Evolutionary conservation across 2,329 filamentous ascomycete species (phyloP), one percentile per base, ranked within the genome.

Genomic region (Rhynchosporium graminicola): DNA sequence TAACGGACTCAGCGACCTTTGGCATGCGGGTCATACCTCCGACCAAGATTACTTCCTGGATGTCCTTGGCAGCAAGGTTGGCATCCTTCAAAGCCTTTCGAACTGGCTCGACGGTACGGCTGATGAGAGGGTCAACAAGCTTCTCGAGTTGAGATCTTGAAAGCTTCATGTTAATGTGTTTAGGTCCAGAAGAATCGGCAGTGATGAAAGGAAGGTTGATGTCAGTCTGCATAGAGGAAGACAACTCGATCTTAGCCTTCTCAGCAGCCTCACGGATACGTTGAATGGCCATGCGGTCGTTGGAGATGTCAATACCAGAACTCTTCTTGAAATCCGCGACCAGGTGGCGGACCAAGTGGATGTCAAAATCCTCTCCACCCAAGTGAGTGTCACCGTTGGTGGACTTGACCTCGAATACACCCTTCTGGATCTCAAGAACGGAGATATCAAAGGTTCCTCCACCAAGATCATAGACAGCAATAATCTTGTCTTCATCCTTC

Each of bases 11-110:
- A 67, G 87, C 84, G 70, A 98, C 94, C 89, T 97, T 97, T 77
- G 94, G 94, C 93, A 98, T 98, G 83, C 94, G 94, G 73, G 94
- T 97, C 93, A 97, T 97, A 81, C 94, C 94, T 87, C 94, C 94
- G 61, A 98, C 94, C 48, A 98, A 89, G 77, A 98, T 97, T 72
- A 98, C 91, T 77, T 98, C 94, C 80, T 97, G 91, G 76, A 98
- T 96, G 66, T 97, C 93, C 82, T 92, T 96, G 72, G 93, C 87
- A 78, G 91, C 83, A 52, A 98, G 87, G 79, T 88, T 87, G 77
- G 94, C 94, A 79, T 98, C 94, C 87, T 97, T 97, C 65, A 98
- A 84, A 26, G 93, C 94, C 87, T 97, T 97, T 80, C 92, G 91
- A 71, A 97, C 94, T 66, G 94, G 94, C 67, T 97, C 93, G 62